phyloP scores from a whole-genome alignment of 2,329 filamentous ascomycete genomes.

The Calonectria pauciramosa region DNA sequence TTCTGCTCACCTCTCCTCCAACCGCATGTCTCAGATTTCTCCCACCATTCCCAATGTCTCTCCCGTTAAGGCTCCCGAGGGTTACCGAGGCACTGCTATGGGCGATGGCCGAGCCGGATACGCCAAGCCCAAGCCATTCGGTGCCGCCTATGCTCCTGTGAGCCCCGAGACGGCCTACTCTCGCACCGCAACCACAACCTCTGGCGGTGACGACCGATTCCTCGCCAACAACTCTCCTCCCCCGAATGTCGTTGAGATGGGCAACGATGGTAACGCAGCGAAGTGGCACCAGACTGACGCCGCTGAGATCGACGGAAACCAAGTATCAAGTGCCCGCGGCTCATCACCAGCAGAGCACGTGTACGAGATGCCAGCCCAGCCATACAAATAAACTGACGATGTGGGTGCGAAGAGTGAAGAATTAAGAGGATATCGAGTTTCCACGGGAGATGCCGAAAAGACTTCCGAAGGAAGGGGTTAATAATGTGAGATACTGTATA shows the following conservation, averaged over 20 bases:
- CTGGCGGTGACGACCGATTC: conserved; percentile 13
- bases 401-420: conserved; percentile 3
- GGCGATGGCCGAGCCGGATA: conserved; percentile 56
- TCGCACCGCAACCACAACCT: conserved; percentile 34
- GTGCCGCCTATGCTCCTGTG: conserved; percentile 37
- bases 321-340: conserved; percentile 46
- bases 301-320: conserved; percentile 55
- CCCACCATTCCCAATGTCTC: conserved; percentile 34
- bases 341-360: conserved; percentile 50
- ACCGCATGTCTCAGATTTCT: conserved; percentile 49
- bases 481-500: conserved; percentile 49
- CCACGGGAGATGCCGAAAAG: conserved; percentile 9
- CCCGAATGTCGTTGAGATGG: conserved; percentile 50
- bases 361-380: conserved; percentile 59
- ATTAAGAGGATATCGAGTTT: conserved; percentile 23
- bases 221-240: conserved; percentile 8
- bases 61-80: conserved; percentile 45
- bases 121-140: conserved; percentile 54
- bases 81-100: conserved; percentile 56
- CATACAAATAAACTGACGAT: conserved; percentile 48
- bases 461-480: conserved; percentile 33
- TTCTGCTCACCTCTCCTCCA: conserved; percentile 29
- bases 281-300: conserved; percentile 53
- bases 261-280: conserved; percentile 48
- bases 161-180: conserved; percentile 44